Evolutionary conservation across 371 early-diverging fungal species (phyloP), one percentile per base, ranked within the genome.

Genomic region (Circinella umbellata): DNA sequence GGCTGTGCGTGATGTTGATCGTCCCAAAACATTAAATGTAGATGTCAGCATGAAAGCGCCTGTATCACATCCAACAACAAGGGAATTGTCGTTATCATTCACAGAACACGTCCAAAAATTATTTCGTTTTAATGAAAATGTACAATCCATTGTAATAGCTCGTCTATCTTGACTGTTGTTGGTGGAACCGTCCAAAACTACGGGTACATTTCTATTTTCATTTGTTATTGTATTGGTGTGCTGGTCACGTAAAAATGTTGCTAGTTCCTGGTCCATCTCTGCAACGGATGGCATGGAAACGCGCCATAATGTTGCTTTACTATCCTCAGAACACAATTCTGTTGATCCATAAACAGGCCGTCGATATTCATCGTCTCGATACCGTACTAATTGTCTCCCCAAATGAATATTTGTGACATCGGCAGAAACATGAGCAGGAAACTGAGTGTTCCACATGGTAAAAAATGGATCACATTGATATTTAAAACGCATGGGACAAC

Each of bases 401-500:
- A 59, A 27, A 15, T 67, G 72, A 4, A 71, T 39, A 1, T 64
- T 67, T n/a, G 68, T 57, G 17, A 67, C 47, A 34, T 60, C 62
- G 3, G 63, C 54, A 17, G 36, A 13, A 2, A 18, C 46, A 48
- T 59, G 51, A 39, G 55, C 20, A 54, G 37, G 27, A 37, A 38
- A 38, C 7, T 27, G 57, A 15, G 53, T 64, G 13, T 69, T 62
- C 78, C 77, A 77, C 37, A 74, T 18, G 13, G 70, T 67, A 59
- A 77, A 80, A 3, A 61, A 66, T 54, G 80, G 80, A 10, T 72
- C 68, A 8, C 73, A 49, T 61, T 74, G 76, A 48, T 80, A 80
- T 46, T 76, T 78, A 68, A 66, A 79, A n/a, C 67, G 73, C 15
- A 66, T 37, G 10, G 75, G 10, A 13, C 48, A n/a, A 3, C 69